These are phyloP conservation scores for Apiotrichum sp. DNA, from an alignment of 1,284 basidiomycete genomes.

Conservation along the genomic window DNA sequence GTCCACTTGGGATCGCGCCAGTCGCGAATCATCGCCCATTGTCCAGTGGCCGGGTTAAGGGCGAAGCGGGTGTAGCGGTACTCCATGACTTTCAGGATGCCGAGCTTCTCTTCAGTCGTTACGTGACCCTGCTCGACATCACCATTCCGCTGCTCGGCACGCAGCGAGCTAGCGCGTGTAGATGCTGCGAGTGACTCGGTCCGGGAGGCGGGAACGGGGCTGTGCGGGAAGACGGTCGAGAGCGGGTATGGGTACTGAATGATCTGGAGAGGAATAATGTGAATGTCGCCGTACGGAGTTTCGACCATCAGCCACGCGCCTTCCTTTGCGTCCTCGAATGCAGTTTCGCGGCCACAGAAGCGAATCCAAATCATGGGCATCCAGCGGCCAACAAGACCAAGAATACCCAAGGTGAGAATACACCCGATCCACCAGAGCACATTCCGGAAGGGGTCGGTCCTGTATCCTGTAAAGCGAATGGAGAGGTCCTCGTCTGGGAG, in stretches of 20 bases:
- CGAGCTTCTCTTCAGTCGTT: conserved; percentile 44
- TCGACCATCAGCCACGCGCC: conserved; percentile 81
- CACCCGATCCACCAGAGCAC: conserved; percentile 69
- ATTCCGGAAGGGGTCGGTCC: conserved; percentile 60
- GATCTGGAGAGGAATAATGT: conserved; percentile 63
- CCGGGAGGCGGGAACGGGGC: background rate
- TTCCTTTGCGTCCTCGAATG: conserved; percentile 66
- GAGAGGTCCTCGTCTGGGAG: conserved; percentile 86
- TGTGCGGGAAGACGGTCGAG: conserved; percentile 64
- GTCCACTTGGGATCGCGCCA: conserved; percentile 86
- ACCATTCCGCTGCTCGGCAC: conserved; percentile 20
- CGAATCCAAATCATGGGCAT: conserved; percentile 83
- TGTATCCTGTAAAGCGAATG: conserved; percentile 85
- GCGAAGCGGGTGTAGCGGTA: conserved; percentile 85
- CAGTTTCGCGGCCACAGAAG: conserved; percentile 75
- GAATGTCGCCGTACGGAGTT: conserved; percentile 75
- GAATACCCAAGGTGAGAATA: conserved; percentile 63
- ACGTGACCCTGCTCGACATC: conserved; percentile 42
- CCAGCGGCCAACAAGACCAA: conserved; percentile 87
- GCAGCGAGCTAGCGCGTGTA: conserved; percentile 8
- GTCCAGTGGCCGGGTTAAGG: conserved; percentile 73
- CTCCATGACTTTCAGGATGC: conserved; percentile 54
- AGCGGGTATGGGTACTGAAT: conserved; percentile 70
- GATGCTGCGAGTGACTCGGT: conserved; percentile 20
- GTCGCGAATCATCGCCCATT: conserved; percentile 79